Conservation (phyloP, 2,329 filamentous ascomycete species). For the Aspergillus niger region DNA sequence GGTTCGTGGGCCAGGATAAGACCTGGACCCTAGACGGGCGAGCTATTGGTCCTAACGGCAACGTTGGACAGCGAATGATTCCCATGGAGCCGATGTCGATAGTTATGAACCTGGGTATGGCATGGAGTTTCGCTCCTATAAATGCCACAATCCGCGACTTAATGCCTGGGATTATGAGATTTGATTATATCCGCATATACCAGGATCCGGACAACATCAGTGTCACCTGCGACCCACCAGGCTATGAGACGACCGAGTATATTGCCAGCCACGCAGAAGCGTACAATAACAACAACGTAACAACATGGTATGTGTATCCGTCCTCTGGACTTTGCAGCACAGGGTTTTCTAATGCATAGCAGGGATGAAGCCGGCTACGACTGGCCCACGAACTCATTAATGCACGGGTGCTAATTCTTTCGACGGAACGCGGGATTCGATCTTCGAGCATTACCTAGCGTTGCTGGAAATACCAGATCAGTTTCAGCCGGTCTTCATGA, state of each 20-base stretch:
- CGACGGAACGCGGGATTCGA: not conserved
- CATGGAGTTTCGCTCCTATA: constrained; percentile 63
- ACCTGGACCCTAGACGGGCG: constrained; percentile 65
- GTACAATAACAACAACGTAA: constrained; percentile 66
- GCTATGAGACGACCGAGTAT: constrained; percentile 68
- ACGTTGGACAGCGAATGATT: constrained; percentile 66
- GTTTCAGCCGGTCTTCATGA: not conserved
- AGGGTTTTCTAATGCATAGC: constrained; percentile 9
- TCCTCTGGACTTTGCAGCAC: not conserved
- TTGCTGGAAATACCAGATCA: not conserved
- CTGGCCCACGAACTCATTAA: constrained; percentile 64
- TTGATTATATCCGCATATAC: constrained; percentile 72
- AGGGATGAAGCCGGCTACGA: constrained; percentile 54
- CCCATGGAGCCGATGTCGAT: constrained; percentile 69
- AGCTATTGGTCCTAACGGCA: constrained; percentile 67
- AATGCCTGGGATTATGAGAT: constrained; percentile 65
- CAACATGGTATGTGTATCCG: constrained; percentile 55
- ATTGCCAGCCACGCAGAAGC: constrained; percentile 63
- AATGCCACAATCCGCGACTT: constrained; percentile 59
- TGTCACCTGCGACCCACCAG: constrained; percentile 68
- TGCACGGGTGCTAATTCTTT: constrained; percentile 55
- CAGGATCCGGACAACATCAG: constrained; percentile 61
- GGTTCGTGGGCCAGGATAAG: constrained; percentile 66
- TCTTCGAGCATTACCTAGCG: not conserved
- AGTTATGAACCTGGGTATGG: constrained; percentile 72